A percentile compares a stretch with the other conserved stretches of the same genome.
These are phyloP conservation scores for Epichloe gansuensis DNA, from an alignment of 2,329 filamentous ascomycete genomes.

Conservation along the genomic window DNA sequence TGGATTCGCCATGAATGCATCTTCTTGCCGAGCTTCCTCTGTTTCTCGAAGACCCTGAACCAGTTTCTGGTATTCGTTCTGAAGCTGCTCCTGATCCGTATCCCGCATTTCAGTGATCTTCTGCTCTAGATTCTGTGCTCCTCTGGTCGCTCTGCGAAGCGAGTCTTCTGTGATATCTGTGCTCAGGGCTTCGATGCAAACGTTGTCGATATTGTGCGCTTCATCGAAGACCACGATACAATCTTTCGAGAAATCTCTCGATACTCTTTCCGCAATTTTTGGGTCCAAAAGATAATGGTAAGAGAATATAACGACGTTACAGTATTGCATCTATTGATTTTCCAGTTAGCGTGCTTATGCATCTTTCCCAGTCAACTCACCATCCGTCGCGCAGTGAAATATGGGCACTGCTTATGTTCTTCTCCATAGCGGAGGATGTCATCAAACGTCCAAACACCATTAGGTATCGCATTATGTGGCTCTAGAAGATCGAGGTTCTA, in stretches of 20 bases:
- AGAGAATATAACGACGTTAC: slow-evolving; percentile 98
- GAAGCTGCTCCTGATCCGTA: slow-evolving; percentile 87
- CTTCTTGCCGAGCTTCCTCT: slow-evolving; percentile 81
- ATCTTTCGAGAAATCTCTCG: slow-evolving; percentile 90
- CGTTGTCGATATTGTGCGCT: slow-evolving; percentile 98
- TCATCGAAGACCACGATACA: slow-evolving; percentile 98
- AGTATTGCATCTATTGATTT: slow-evolving; percentile 71
- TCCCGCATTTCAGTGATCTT: slow-evolving; percentile 91
- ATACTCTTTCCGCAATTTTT: slow-evolving; percentile 93
- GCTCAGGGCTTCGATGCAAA: slow-evolving; percentile 94
- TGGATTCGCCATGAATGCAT: slow-evolving; percentile 94
- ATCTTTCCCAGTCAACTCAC: slow-evolving; percentile 29
- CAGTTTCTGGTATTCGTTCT: slow-evolving; percentile 89
- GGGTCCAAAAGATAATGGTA: slow-evolving; percentile 97
- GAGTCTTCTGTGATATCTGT: slow-evolving; percentile 96
- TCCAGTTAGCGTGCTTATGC: slow-evolving; percentile 5
- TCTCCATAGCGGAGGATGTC: slow-evolving; percentile 82
- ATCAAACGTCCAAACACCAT: slow-evolving; percentile 92
- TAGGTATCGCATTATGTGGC: slow-evolving; percentile 85
- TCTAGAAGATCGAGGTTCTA: slow-evolving; percentile 89
- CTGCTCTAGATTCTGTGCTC: slow-evolving; percentile 78
- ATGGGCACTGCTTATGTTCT: slow-evolving; percentile 91
- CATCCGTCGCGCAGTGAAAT: slow-evolving; percentile 93
- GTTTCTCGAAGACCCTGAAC: slow-evolving; percentile 82
- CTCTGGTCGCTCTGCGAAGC: slow-evolving; percentile 75